Evolutionary conservation across 1,284 basidiomycete species (phyloP).

Genomic region (Quambalaria eucalypti): DNA sequence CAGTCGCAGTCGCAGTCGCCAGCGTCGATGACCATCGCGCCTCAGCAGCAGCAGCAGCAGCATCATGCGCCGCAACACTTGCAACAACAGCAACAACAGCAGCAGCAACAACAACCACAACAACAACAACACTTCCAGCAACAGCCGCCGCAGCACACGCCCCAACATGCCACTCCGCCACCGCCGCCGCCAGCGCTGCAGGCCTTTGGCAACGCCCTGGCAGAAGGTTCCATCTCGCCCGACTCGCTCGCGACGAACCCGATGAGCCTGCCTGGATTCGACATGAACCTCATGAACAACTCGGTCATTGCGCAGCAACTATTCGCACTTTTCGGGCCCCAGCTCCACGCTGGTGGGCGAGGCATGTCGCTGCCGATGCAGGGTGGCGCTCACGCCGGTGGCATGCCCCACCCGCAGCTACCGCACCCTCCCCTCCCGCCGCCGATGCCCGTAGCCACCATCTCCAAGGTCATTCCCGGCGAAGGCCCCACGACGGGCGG

Average conservation of each 20-base stretch:
- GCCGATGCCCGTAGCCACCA: conserved; percentile 32
- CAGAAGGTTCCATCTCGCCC: conserved; percentile 33
- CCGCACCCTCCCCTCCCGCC: conserved; percentile 14
- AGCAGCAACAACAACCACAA: not conserved
- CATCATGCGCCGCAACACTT: conserved; percentile 3
- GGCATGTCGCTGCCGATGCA: conserved; percentile 40
- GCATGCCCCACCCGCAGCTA: not conserved
- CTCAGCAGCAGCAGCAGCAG: conserved; percentile 1
- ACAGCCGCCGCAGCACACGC: not conserved
- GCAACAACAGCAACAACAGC: too few species aligned
- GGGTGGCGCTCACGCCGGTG: not conserved
- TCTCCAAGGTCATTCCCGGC: conserved; percentile 58
- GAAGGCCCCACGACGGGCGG: conserved; percentile 75
- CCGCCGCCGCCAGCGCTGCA: too few species aligned
- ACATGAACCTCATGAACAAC: conserved; percentile 25
- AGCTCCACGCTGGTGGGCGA: conserved; percentile 37
- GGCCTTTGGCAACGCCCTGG: conserved; percentile 2
- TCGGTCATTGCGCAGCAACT: conserved; percentile 50
- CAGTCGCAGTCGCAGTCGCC: not conserved
- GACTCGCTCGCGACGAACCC: conserved; percentile 27
- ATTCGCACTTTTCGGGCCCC: conserved; percentile 56
- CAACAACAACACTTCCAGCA: not conserved
- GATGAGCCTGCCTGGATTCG: conserved; percentile 35
- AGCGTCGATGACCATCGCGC: too few species aligned
- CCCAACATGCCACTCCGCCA: too few species aligned